Evolutionary conservation across 75 land plant genomes (phyloP).

Genomic region (Cryptomeria japonica): DNA sequence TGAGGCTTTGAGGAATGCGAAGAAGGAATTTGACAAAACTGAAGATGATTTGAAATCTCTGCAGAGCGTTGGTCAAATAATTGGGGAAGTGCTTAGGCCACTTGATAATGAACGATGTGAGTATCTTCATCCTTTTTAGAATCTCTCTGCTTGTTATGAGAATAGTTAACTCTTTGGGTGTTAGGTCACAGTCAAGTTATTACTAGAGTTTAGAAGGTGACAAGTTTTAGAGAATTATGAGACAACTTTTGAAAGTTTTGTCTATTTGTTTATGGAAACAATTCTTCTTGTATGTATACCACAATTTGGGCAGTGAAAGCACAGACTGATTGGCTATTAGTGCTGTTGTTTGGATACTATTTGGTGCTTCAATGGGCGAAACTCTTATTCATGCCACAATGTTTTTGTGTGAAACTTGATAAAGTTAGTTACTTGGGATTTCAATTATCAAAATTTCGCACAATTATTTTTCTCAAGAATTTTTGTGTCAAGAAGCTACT

Average conservation of each 20-base stretch:
- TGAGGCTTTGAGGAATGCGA: conserved; percentile 67
- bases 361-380: background rate
- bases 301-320: background rate
- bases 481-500: background rate
- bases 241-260: background rate
- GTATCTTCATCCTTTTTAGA: conserved; percentile 7
- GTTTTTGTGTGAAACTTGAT: background rate
- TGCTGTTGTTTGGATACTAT: background rate
- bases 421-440: background rate
- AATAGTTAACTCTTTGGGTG: background rate
- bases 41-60: conserved; percentile 98
- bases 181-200: background rate
- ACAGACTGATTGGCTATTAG: background rate
- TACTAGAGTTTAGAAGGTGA: background rate
- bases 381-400: background rate
- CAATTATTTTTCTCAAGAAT: background rate
- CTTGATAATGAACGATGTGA: conserved; percentile 94
- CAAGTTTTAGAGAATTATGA: background rate
- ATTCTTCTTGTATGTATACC: background rate
- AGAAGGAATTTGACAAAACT: conserved; percentile 91
- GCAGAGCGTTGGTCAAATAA: conserved; percentile 96
- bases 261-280: background rate
- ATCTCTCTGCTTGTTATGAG: background rate
- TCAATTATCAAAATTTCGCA: background rate
- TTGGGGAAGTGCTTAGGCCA: conserved; percentile 90